phyloP scores from a whole-genome alignment of 495 filamentous ascomycete genomes.

The Talaromyces liani region DNA sequence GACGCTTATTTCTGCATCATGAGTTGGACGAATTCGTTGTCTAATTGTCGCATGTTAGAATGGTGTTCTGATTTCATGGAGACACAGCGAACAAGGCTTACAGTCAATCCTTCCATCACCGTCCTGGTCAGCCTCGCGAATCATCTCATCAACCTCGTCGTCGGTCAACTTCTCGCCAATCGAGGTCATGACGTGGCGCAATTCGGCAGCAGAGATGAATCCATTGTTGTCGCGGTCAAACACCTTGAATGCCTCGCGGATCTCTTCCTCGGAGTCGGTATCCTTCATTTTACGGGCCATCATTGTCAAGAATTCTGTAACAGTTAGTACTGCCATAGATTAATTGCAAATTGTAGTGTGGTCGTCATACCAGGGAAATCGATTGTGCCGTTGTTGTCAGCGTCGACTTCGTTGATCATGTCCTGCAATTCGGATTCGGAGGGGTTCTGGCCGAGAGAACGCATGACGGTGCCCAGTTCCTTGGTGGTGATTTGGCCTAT shows the following conservation, averaged over 20 bases:
- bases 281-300: conserved; percentile 99
- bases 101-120: conserved; percentile 97
- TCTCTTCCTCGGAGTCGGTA: conserved; percentile 98
- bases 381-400: conserved; percentile 99
- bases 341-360: no score
- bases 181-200: conserved; percentile 98
- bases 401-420: conserved; percentile 99
- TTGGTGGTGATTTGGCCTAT: conserved; percentile 98
- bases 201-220: conserved; percentile 95
- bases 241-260: conserved; percentile 91
- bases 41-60: conserved; percentile 36
- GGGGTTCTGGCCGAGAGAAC: conserved; percentile 98
- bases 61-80: neutral
- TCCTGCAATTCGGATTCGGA: conserved; percentile 98
- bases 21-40: conserved; percentile 99
- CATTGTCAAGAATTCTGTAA: conserved; percentile 94
- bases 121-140: conserved; percentile 97
- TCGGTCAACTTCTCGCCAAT: conserved; percentile 99
- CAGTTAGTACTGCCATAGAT: conserved; percentile 8
- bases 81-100: conserved; percentile 28
- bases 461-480: conserved; percentile 98
- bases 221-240: conserved; percentile 99
- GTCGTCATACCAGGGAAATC: conserved; percentile 97
- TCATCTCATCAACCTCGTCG: conserved; percentile 99
- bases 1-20: conserved; percentile 98